These are phyloP conservation scores for Wallacemonas collosoma DNA, from an alignment of 208 protist species.

Conservation along the genomic window DNA sequence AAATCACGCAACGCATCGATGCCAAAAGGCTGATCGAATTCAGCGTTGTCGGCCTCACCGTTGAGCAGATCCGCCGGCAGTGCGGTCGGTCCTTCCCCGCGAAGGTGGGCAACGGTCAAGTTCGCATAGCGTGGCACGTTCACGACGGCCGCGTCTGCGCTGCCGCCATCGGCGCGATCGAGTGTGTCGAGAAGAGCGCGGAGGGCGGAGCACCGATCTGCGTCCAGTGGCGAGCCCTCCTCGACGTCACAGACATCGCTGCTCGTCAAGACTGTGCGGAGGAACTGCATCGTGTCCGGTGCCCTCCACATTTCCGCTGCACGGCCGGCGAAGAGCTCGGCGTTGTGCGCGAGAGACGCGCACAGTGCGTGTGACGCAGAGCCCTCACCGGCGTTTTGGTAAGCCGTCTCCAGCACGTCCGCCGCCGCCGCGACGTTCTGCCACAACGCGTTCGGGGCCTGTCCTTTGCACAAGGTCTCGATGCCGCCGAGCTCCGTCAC, in stretches of 20 bases:
- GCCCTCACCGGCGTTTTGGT: conserved; percentile 1
- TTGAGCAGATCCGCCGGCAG: conserved; percentile 59
- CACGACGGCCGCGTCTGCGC: conserved; percentile 13
- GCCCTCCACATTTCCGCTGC: conserved; percentile 84
- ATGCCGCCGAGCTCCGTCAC: conserved; percentile 49
- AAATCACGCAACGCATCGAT: background rate
- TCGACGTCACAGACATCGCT: background rate
- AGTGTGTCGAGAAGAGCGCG: background rate
- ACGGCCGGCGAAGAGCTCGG: conserved; percentile 56
- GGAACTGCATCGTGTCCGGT: conserved; percentile 31
- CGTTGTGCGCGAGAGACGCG: conserved; percentile 25
- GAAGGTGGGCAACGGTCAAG: conserved; percentile 41
- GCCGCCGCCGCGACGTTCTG: conserved; percentile 12
- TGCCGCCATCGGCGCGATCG: background rate
- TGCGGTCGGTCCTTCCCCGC: conserved; percentile 37
- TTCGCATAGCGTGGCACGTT: conserved; percentile 20
- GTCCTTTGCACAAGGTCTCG: conserved; percentile 28
- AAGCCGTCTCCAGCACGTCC: background rate
- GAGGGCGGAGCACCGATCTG: background rate
- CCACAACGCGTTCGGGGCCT: conserved; percentile 22
- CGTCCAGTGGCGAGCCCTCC: background rate
- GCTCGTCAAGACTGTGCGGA: conserved; percentile 4
- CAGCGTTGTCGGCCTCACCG: conserved; percentile 21
- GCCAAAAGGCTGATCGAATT: background rate
- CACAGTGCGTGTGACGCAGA: background rate